These are phyloP conservation scores for Xylariaceae sp. DNA, from an alignment of 2,329 filamentous ascomycete genomes.

Conservation along the genomic window DNA sequence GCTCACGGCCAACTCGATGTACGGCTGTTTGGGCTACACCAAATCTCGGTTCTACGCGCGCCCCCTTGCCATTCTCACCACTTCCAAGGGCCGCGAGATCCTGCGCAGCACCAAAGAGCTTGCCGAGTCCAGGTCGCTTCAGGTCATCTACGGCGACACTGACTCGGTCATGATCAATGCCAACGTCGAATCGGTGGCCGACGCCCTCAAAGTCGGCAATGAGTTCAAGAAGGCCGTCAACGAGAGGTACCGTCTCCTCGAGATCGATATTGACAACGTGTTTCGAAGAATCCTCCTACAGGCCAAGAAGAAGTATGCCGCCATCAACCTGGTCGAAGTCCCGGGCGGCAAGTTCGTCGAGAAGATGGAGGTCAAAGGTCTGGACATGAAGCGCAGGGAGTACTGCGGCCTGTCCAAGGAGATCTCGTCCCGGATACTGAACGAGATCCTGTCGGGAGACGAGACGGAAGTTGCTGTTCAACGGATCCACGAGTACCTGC, in stretches of 20 bases:
- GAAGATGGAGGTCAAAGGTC: conserved; percentile 94
- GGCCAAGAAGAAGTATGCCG: conserved; percentile 99
- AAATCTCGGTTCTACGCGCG: conserved; percentile 97
- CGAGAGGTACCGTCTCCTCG: conserved; percentile 82
- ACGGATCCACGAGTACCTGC: conserved; percentile 88
- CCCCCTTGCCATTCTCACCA: conserved; percentile 90
- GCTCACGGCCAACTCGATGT: conserved; percentile 99
- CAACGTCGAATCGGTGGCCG: conserved; percentile 87
- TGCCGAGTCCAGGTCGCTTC: conserved; percentile 82
- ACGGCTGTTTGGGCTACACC: conserved; percentile 94
- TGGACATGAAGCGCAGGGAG: conserved; percentile 96
- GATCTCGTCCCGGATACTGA: conserved; percentile 81
- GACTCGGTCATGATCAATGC: conserved; percentile 99
- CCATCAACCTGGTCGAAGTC: conserved; percentile 84
- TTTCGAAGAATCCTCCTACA: conserved; percentile 91
- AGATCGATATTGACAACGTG: conserved; percentile 97
- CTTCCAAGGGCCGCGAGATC: conserved; percentile 96
- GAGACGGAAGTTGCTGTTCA: conserved; percentile 83
- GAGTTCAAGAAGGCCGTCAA: conserved; percentile 97
- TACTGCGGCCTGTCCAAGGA: conserved; percentile 96
- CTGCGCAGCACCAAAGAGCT: conserved; percentile 91
- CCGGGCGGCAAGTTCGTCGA: conserved; percentile 80
- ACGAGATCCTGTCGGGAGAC: conserved; percentile 90
- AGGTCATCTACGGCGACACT: conserved; percentile 98
- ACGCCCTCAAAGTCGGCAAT: conserved; percentile 83